A percentile compares a stretch with the other conserved stretches of the same genome.
phyloP scores from a whole-genome alignment of 352 stramenopile species.

The Discostella stelligera region DNA sequence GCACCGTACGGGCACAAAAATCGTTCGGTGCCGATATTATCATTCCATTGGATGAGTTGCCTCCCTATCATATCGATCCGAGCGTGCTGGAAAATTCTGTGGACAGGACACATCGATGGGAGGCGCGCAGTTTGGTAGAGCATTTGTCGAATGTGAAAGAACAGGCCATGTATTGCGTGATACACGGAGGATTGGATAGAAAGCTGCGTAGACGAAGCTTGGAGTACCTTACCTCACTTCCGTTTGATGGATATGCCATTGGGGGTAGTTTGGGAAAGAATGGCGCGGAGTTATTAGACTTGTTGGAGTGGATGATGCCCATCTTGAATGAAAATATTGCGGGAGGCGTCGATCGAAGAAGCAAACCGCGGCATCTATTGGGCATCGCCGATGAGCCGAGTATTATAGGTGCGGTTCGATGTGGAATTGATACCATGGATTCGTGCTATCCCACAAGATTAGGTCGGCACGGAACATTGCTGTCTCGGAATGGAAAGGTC shows the following conservation, averaged over 20 bases:
- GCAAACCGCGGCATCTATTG: constrained; percentile 83
- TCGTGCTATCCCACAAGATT: constrained; percentile 84
- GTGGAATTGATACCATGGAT: constrained; percentile 85
- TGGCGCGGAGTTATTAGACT: constrained; percentile 74
- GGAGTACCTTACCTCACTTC: constrained; percentile 82
- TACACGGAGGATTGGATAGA: constrained; percentile 86
- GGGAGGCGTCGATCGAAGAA: constrained; percentile 24
- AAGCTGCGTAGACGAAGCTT: constrained; percentile 80
- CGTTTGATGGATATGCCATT: constrained; percentile 85
- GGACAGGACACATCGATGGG: constrained; percentile 84
- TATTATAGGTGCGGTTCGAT: constrained; percentile 70
- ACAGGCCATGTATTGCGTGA: constrained; percentile 86
- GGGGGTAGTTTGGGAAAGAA: constrained; percentile 83
- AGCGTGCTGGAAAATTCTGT: constrained; percentile 75
- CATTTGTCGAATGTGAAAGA: constrained; percentile 79
- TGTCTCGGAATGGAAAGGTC: constrained; percentile 66
- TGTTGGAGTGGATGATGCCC: constrained; percentile 83
- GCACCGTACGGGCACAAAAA: constrained; percentile 84
- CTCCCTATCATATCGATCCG: constrained; percentile 84
- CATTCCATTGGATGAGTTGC: constrained; percentile 86
- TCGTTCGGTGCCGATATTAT: constrained; percentile 86
- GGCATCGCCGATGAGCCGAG: constrained; percentile 85
- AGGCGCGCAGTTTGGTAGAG: constrained; percentile 76
- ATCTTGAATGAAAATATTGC: constrained; percentile 60
- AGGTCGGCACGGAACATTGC: constrained; percentile 78